Evolutionary conservation across 2,329 filamentous ascomycete species (phyloP).

Genomic region (Blastomyces percursus): DNA sequence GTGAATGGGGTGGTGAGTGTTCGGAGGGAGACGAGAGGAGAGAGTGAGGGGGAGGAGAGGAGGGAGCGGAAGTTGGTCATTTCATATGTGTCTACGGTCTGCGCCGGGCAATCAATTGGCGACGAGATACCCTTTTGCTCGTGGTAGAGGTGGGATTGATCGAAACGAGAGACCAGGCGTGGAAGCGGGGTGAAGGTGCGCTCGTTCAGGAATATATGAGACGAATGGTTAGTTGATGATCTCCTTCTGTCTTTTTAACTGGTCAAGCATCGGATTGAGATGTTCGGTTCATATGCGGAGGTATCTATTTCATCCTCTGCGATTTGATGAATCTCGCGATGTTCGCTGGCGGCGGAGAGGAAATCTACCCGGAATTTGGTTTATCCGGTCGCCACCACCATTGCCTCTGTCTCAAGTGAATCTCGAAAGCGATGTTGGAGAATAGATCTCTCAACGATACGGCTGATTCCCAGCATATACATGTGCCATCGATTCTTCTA

Average conservation of each 20-base stretch:
- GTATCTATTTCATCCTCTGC: background rate
- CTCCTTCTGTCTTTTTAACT: background rate
- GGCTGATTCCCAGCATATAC: background rate
- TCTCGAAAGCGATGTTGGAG: no score
- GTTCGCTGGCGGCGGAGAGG: background rate
- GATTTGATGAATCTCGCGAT: background rate
- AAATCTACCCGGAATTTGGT: background rate
- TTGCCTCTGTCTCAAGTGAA: no score
- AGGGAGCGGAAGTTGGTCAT: constrained; percentile 30
- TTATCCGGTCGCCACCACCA: background rate
- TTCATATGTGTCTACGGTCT: background rate
- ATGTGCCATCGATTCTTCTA: background rate
- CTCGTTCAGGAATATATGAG: background rate
- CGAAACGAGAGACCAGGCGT: background rate
- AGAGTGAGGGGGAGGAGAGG: constrained; percentile 24
- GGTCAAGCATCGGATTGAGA: background rate
- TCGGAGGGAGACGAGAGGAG: constrained; percentile 25
- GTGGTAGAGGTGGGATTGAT: background rate
- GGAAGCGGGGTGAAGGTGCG: background rate
- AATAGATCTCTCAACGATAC: no score
- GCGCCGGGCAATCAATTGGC: background rate
- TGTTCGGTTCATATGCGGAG: background rate
- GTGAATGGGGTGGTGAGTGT: constrained; percentile 22
- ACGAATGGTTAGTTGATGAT: background rate
- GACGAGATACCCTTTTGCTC: background rate